Evolutionary conservation across 352 stramenopile species (phyloP), one percentile per base, ranked within the genome.

Genomic region (Pythium dissimile): DNA sequence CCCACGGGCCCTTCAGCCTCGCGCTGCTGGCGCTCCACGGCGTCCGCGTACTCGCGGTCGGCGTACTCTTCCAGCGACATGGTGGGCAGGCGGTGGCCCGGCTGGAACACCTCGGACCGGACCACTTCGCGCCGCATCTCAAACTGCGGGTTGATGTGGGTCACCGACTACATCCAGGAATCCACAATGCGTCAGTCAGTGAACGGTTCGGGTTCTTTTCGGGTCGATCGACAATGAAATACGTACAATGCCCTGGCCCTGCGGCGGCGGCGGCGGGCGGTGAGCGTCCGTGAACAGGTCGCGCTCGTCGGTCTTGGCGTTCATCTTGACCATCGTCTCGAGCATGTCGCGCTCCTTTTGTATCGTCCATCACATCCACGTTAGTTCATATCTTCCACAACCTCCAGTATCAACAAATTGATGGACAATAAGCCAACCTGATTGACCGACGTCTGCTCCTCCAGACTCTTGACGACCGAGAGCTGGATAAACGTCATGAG

Each of bases 61-160:
- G 78, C 96, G 52, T 98, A 88, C 65, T 98, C 92, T 47, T 97
- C 84, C 15, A 99, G 67, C 39, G 88, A 89, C 90, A 98, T 98
- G 18, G 95, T 99, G 15, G 96, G 96, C 50, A 97, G 79, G 49
- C 95, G 96, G 73, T 98, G 96, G n/a, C 87, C 88, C 24, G 95
- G 94, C 64, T 96, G 83, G 76, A 99, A 99, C 20, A 99, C 95
- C 9, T 78, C 59, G 34, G 82, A 89, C 15, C 80, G 78, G 54
- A 97, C 73, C n/a, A 75, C 85, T 62, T 97, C 85, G n/a, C 80
- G 78, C n/a, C 73, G 72, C 79, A 95, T 94, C 54, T 92, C 79
- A 60, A 95, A 86, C 69, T 87, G 77, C 26, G 81, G 80, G 41
- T 91, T 89, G 59, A 94, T 94, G 23, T 83, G 80, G 30, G 84